Percentiles rank a stretch among this genome's conserved stretches.
Evolutionary conservation across 306 rosid species (phyloP).

Genomic region (Citrullus amarus): DNA sequence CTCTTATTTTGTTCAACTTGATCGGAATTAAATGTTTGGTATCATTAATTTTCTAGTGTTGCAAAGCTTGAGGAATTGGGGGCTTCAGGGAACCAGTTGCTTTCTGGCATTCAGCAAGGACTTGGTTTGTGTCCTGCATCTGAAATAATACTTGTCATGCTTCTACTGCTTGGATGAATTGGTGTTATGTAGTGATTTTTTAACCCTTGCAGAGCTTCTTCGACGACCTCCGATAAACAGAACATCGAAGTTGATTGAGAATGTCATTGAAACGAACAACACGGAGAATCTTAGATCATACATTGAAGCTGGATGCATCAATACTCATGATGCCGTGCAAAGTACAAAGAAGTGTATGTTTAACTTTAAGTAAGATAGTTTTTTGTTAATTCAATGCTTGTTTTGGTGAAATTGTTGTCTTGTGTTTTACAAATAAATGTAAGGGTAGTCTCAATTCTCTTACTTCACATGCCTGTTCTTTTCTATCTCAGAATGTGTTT

Average conservation of each 20-base stretch:
- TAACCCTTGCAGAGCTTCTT: slow-evolving; percentile 39
- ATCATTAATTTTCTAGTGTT: slow-evolving; percentile 27
- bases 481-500: background rate
- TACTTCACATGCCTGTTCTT: background rate
- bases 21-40: slow-evolving; percentile 12
- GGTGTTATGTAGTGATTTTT: background rate
- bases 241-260: slow-evolving; percentile 36
- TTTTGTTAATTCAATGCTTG: background rate
- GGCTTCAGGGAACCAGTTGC: slow-evolving; percentile 41
- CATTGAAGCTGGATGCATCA: slow-evolving; percentile 50
- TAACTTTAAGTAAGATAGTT: background rate
- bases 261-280: slow-evolving; percentile 37
- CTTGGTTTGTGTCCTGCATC: slow-evolving; percentile 39
- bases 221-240: slow-evolving; percentile 42
- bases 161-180: background rate
- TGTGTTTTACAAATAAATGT: background rate
- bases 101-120: slow-evolving; percentile 53
- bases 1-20: background rate
- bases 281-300: slow-evolving; percentile 47
- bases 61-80: slow-evolving; percentile 53
- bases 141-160: slow-evolving; percentile 8
- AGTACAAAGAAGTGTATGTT: slow-evolving; percentile 37
- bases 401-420: background rate
- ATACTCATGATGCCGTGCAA: slow-evolving; percentile 29
- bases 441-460: background rate